phyloP scores from a whole-genome alignment of 2,329 filamentous ascomycete genomes.

The Sporothrix pallida region DNA sequence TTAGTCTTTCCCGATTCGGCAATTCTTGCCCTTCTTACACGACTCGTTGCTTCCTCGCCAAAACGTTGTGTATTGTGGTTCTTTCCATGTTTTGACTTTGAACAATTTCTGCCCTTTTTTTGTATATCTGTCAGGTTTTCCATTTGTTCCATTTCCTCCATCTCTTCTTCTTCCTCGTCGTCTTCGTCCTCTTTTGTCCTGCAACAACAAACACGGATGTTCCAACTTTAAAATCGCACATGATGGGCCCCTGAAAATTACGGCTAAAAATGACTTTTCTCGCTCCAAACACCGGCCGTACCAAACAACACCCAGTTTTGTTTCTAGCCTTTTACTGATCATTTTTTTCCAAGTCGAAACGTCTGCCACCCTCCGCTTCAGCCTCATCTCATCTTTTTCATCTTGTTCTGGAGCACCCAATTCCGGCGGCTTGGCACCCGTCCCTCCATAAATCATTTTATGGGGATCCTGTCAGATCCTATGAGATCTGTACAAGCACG shows the following conservation, averaged over 20 bases:
- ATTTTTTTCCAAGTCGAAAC: neutral
- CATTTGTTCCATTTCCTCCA: neutral
- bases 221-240: slow-evolving; percentile 14
- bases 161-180: too few relatives aligned
- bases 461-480: slow-evolving; percentile 14
- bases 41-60: neutral
- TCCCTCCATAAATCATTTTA: slow-evolving; percentile 1
- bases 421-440: slow-evolving; percentile 22
- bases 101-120: neutral
- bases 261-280: slow-evolving; percentile 18
- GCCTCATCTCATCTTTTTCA: slow-evolving; percentile 10
- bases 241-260: slow-evolving; percentile 25
- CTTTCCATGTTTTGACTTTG: neutral
- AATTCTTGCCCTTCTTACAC: slow-evolving; percentile 15
- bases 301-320: slow-evolving; percentile 13
- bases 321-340: neutral
- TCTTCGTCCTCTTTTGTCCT: too few relatives aligned
- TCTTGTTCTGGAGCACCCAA: neutral
- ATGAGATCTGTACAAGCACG: neutral
- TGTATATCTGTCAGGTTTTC: neutral
- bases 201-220: neutral
- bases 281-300: neutral
- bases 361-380: neutral
- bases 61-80: too few relatives aligned
- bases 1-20: slow-evolving; percentile 11